These are phyloP conservation scores for Pelargonium citronellum DNA, from an alignment of 441 rosid species.

Conservation along the genomic window DNA sequence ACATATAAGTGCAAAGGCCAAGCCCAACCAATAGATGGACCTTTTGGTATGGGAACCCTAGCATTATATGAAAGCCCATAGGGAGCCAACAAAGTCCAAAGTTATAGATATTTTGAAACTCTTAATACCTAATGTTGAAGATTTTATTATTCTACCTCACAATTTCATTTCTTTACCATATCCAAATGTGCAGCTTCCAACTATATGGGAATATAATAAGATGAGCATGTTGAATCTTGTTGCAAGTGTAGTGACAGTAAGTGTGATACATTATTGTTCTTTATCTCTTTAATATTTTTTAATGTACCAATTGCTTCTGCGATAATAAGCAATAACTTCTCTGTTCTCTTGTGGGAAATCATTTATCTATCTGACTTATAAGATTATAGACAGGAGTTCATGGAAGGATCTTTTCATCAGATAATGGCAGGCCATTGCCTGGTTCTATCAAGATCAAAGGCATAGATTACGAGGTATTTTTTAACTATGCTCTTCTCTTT, in stretches of 20 bases:
- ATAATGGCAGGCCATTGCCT: conserved; percentile 71
- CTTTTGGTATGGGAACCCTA: too few species aligned
- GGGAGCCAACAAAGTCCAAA: too few species aligned
- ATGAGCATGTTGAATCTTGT: conserved; percentile 88
- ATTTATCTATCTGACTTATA: conserved; percentile 9
- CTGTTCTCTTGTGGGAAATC: conserved; percentile 5
- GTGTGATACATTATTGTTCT: conserved; percentile 7
- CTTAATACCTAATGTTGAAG: too few species aligned
- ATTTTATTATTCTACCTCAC: background rate
- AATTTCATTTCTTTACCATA: conserved; percentile 3
- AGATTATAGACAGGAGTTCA: conserved; percentile 70
- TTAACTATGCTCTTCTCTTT: background rate
- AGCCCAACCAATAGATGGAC: background rate
- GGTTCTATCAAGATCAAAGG: conserved; percentile 54
- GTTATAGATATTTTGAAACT: too few species aligned
- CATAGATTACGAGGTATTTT: conserved; percentile 62
- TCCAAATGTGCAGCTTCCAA: conserved; percentile 56
- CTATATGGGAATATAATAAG: conserved; percentile 79
- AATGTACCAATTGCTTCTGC: background rate
- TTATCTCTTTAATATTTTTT: background rate
- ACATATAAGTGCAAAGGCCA: background rate
- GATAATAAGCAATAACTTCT: background rate
- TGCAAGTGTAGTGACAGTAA: conserved; percentile 75
- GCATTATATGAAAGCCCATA: too few species aligned
- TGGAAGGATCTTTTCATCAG: conserved; percentile 80